These are phyloP conservation scores for Beta vulgaris DNA, from an alignment of 148 eudicot genomes.

Conservation along the genomic window DNA sequence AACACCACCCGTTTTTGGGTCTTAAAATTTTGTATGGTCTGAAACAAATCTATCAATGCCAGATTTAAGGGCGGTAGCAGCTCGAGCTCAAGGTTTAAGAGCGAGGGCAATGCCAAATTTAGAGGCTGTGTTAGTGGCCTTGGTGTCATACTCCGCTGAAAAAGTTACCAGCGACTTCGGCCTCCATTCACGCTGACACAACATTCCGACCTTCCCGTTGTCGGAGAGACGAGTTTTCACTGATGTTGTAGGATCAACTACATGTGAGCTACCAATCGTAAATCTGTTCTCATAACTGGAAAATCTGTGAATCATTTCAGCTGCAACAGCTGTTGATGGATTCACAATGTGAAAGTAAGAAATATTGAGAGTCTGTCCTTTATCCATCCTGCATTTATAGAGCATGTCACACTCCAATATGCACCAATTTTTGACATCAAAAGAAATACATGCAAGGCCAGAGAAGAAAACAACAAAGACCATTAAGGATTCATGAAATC, in stretches of 20 bases:
- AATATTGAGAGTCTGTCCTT: constrained; percentile 76
- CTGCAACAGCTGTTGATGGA: constrained; percentile 69
- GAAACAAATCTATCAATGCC: constrained; percentile 10
- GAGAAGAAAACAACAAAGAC: background rate
- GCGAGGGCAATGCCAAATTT: constrained; percentile 76
- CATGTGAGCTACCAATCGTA: constrained; percentile 69
- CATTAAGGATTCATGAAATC: background rate
- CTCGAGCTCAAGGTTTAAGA: constrained; percentile 72
- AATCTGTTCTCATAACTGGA: constrained; percentile 59
- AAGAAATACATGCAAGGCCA: background rate
- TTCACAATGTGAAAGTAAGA: constrained; percentile 74
- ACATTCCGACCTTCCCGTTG: constrained; percentile 65
- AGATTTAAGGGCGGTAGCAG: background rate
- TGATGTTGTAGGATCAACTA: constrained; percentile 43
- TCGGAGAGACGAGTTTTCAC: constrained; percentile 64
- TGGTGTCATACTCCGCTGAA: constrained; percentile 80
- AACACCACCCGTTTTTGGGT: constrained; percentile 17
- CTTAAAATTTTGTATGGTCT: constrained; percentile 11
- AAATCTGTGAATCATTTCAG: constrained; percentile 81
- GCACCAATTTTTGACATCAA: background rate
- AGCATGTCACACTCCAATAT: background rate
- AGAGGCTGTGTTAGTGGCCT: constrained; percentile 41
- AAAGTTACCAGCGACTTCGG: constrained; percentile 67
- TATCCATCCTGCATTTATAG: constrained; percentile 57
- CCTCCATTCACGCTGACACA: constrained; percentile 87